These are phyloP conservation scores for Apophysomyces ossiformis DNA, from an alignment of 371 early-diverging fungal genomes.

Conservation along the genomic window DNA sequence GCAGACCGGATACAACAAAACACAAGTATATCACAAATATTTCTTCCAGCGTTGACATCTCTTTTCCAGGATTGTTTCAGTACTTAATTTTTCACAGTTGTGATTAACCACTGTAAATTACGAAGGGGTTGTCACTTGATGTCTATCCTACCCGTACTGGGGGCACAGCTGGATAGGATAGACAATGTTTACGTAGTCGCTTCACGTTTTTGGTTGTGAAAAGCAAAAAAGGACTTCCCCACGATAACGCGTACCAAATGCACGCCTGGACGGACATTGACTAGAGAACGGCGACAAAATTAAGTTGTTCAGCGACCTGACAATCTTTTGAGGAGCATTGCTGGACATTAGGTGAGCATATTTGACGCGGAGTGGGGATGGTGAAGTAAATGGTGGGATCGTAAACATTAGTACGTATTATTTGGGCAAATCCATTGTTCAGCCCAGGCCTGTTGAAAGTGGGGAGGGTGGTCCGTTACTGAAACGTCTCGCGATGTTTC, in stretches of 20 bases:
- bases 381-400: too few species aligned
- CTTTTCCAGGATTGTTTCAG: neutral
- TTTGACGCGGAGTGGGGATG: too few species aligned
- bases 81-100: neutral
- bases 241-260: neutral
- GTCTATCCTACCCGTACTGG: neutral
- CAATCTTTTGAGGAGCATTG: too few species aligned
- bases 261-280: neutral
- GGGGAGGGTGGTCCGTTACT: too few species aligned
- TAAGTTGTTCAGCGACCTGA: too few species aligned
- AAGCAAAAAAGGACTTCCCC: neutral
- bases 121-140: neutral
- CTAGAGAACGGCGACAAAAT: neutral
- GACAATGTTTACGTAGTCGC: neutral
- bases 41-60: neutral
- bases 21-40: neutral
- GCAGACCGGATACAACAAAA: neutral
- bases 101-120: neutral
- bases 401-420: too few species aligned
- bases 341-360: too few species aligned
- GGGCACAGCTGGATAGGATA: constrained; percentile 7
- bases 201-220: neutral
- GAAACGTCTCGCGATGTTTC: too few species aligned
- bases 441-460: too few species aligned
- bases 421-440: too few species aligned